Conservation (phyloP, 345 rosid genomes). For the Salix brachista region DNA sequence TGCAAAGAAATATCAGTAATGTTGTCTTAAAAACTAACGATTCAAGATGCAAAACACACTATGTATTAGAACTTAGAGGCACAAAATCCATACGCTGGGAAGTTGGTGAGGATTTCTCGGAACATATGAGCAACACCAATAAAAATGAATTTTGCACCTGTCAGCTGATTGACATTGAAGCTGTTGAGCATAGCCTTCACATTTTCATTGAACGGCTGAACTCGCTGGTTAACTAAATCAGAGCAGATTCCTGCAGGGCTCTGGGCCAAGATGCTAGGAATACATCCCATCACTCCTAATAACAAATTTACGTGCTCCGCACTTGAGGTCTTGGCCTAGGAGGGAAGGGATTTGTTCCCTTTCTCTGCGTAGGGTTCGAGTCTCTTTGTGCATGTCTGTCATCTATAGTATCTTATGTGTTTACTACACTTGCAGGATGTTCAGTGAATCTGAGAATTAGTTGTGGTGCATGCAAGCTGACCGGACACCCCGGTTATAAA, state of each 20-base stretch:
- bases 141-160: slow-evolving; percentile 56
- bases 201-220: slow-evolving; percentile 71
- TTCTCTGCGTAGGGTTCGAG: no score
- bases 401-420: no score
- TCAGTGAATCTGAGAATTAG: no score
- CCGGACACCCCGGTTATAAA: no score
- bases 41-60: background rate
- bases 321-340: no score
- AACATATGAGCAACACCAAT: slow-evolving; percentile 58
- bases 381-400: no score
- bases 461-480: fast-evolving
- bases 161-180: slow-evolving; percentile 53
- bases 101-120: slow-evolving; percentile 50
- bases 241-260: slow-evolving; percentile 64
- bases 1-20: slow-evolving; percentile 5
- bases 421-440: fast-evolving
- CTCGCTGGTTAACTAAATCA: slow-evolving; percentile 68
- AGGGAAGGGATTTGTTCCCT: no score
- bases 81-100: slow-evolving; percentile 53
- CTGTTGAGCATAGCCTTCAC: slow-evolving; percentile 69
- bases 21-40: background rate
- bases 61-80: background rate
- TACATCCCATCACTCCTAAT: slow-evolving; percentile 93
- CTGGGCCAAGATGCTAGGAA: slow-evolving; percentile 90
- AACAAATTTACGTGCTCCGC: slow-evolving; percentile 75